These are phyloP conservation scores for Phlegmacium glaucopus DNA, from an alignment of 768 basidiomycete species.

Conservation along the genomic window DNA sequence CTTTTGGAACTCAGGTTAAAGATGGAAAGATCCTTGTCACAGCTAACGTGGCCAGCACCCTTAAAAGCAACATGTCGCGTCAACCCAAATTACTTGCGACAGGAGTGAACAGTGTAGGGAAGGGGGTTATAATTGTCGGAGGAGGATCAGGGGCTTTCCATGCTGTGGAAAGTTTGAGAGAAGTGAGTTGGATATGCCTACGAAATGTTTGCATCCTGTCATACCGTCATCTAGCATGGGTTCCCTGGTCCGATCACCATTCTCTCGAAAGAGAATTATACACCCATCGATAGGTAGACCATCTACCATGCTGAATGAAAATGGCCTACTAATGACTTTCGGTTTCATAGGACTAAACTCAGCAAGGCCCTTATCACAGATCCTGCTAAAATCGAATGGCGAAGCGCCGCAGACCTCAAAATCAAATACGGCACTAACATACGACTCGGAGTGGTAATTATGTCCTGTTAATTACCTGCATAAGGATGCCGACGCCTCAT, in stretches of 20 bases:
- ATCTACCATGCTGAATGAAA: background rate
- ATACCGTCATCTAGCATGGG: slow-evolving; percentile 50
- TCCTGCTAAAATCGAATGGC: slow-evolving; percentile 72
- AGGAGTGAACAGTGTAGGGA: slow-evolving; percentile 43
- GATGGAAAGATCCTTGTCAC: slow-evolving; percentile 79
- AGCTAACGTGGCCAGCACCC: slow-evolving; percentile 57
- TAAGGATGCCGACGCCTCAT: background rate
- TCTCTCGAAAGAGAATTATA: slow-evolving; percentile 72
- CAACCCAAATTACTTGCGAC: slow-evolving; percentile 51
- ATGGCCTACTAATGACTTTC: background rate
- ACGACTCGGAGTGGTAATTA: slow-evolving; percentile 50
- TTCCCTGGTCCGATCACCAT: slow-evolving; percentile 77
- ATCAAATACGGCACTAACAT: slow-evolving; percentile 70
- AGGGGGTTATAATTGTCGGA: slow-evolving; percentile 80
- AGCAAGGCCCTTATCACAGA: slow-evolving; percentile 85
- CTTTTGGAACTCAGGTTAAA: slow-evolving; percentile 63
- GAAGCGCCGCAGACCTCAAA: slow-evolving; percentile 68
- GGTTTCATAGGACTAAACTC: slow-evolving; percentile 65
- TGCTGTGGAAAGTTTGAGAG: slow-evolving; percentile 75
- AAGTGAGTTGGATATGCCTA: slow-evolving; percentile 41
- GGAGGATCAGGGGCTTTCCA: slow-evolving; percentile 81
- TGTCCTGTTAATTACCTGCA: background rate
- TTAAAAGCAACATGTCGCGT: slow-evolving; percentile 65
- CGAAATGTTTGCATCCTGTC: slow-evolving; percentile 5
- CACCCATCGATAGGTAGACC: slow-evolving; percentile 75